These are phyloP conservation scores for Candida dubliniensis DNA, from an alignment of 1,139 yeast species.

Conservation along the genomic window DNA sequence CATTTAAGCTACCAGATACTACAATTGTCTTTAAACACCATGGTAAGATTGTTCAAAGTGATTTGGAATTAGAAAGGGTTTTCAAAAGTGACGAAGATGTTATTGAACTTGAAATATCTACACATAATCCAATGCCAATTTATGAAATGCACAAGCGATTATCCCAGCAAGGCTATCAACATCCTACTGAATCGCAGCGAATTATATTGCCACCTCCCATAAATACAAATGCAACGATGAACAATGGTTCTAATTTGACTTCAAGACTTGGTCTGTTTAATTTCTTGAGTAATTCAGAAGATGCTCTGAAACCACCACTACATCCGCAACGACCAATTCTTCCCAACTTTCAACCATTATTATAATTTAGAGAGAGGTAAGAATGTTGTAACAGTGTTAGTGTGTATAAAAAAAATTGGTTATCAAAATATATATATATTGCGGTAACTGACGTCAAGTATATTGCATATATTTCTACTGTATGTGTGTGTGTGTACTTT, in stretches of 20 bases:
- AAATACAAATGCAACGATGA: conserved; percentile 4
- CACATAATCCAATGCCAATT: conserved; percentile 37
- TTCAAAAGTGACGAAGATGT: conserved; percentile 26
- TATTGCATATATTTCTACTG: conserved; percentile 4
- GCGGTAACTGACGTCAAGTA: conserved; percentile 11
- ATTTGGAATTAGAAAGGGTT: conserved; percentile 36
- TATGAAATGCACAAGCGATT: conserved; percentile 23
- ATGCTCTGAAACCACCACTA: conserved; percentile 19
- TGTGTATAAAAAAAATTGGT: background rate
- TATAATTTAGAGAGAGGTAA: conserved; percentile 16
- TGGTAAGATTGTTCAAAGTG: conserved; percentile 26
- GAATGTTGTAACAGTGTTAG: background rate
- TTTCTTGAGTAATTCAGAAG: conserved; percentile 14
- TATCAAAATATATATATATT: background rate
- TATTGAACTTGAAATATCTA: conserved; percentile 38
- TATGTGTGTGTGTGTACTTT: background rate
- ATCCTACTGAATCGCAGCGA: conserved; percentile 18
- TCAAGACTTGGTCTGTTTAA: conserved; percentile 4
- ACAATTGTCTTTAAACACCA: conserved; percentile 21
- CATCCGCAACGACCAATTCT: conserved; percentile 30
- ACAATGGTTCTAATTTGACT: background rate
- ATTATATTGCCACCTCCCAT: conserved; percentile 37
- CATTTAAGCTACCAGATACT: conserved; percentile 49
- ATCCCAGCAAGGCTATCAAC: conserved; percentile 8
- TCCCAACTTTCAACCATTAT: conserved; percentile 41